Percentiles rank a stretch among this genome's conserved stretches.
These are phyloP conservation scores for Paspalum notatum DNA, from an alignment of 176 grass and related monocot species.

Conservation along the genomic window DNA sequence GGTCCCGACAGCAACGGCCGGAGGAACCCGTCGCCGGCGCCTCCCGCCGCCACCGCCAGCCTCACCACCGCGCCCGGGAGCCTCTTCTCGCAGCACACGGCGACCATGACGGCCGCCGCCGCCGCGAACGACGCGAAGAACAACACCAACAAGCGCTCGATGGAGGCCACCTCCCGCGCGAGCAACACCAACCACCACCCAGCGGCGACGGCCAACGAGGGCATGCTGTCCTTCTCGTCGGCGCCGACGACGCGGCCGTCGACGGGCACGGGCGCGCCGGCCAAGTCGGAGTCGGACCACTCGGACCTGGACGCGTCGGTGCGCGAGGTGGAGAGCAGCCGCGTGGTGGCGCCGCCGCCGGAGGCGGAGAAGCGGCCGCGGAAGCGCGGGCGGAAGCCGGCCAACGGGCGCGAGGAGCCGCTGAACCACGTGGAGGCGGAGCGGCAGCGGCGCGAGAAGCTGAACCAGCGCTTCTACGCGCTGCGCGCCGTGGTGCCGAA, in stretches of 20 bases:
- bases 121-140: conserved; percentile 46
- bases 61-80: conserved; percentile 53
- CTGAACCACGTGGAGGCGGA: conserved; percentile 97
- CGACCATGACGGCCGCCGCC: conserved; percentile 45
- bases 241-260: conserved; percentile 54
- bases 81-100: conserved; percentile 78
- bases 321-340: conserved; percentile 93
- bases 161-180: conserved; percentile 75
- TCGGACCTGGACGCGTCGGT: conserved; percentile 85
- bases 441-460: conserved; percentile 94
- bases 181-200: conserved; percentile 76
- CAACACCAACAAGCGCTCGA: conserved; percentile 70
- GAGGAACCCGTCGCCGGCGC: conserved; percentile 64
- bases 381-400: conserved; percentile 93
- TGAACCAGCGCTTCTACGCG: conserved; percentile 97
- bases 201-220: conserved; percentile 54
- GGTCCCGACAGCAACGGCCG: conserved; percentile 51
- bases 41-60: conserved; percentile 46
- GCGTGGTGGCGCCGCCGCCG: conserved; percentile 57
- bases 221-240: conserved; percentile 92
- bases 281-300: conserved; percentile 86
- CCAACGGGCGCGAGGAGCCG: conserved; percentile 94
- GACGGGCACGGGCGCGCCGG: conserved; percentile 55
- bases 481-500: conserved; percentile 95
- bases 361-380: conserved; percentile 92